Base-by-base conservation (phyloP, 768 basidiomycete species). In the Strobilomyces confusus region DNA sequence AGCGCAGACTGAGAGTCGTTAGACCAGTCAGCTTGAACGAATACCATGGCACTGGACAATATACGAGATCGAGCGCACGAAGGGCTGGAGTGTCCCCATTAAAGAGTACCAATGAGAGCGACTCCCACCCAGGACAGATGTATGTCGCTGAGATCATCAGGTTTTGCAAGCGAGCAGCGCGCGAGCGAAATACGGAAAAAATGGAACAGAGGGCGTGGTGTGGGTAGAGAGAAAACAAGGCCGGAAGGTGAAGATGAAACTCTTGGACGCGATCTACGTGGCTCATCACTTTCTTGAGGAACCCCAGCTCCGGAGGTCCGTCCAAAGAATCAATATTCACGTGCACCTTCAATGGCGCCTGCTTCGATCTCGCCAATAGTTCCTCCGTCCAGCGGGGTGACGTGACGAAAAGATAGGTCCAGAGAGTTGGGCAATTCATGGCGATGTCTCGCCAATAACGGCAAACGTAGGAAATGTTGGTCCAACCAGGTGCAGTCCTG, bases 331-430 rank as follows among this genome's bases (percentile, higher is more conserved):
- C 32, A 1, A 19, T 5, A 14, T 30, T 22, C 19, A 49, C 15
- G 9, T 30, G 19, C n/a, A 63, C 20, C 14, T 37, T 48, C 25
- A 65, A 33, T 17, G 69, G 63, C 13, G 72, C 73, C 60, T 63
- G 70, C 50, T 75, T 77, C 0, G 78, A 80, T n/a, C 78, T 69
- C 19, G 59, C 61, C 30, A 79, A 50, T 70, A 76, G 73, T 58
- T 73, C 74, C 38, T 70, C 63, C 13, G 69, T 69, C 72, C 74
- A 75, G 45, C 52, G 60, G 1, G 69, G 65, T 9, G 65, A 66
- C 6, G 49, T 57, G 38, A 74, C 65, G 12, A 68, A 57, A 15
- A 71, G 63, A 30, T 59, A 59, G 12, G 46, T 66, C 77, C 79
- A 80, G 30, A 80, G 65, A 22, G 41, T 54, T 3, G 76, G 71